Conservation (phyloP, 345 rosid genomes). For the Atalantia buxifolia region DNA sequence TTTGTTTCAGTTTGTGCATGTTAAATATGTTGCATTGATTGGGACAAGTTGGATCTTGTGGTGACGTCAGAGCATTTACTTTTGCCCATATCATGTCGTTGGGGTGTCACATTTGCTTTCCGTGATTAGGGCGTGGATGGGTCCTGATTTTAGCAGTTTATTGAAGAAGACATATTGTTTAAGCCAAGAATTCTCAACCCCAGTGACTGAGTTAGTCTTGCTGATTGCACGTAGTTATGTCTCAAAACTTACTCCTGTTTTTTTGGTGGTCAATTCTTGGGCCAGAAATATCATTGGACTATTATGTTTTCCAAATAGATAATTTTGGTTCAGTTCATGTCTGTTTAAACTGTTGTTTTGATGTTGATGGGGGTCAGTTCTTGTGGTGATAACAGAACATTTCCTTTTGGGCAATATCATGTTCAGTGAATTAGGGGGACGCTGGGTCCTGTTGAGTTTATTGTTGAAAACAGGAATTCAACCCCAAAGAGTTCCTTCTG, state of each 20-base stretch:
- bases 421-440: background rate
- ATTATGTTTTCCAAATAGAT: background rate
- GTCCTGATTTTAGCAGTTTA: background rate
- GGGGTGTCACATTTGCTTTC: background rate
- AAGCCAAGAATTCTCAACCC: background rate
- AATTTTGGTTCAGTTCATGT: too few relatives aligned
- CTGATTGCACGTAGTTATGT: background rate
- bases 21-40: background rate
- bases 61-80: background rate
- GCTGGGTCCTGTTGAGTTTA: background rate
- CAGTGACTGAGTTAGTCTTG: background rate
- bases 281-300: background rate
- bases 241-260: background rate
- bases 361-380: background rate
- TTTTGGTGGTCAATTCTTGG: background rate
- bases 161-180: background rate
- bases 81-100: background rate
- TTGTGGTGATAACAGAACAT: background rate
- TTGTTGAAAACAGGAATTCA: background rate
- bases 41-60: background rate
- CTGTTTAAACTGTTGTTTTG: too few relatives aligned
- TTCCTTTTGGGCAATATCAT: too few relatives aligned
- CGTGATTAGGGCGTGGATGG: background rate
- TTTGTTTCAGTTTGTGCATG: background rate
- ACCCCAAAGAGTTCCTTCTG: too few relatives aligned